A percentile compares a stretch with the other conserved stretches of the same genome.
phyloP scores from a whole-genome alignment of 441 rosid species.

The Pelargonium australe region DNA sequence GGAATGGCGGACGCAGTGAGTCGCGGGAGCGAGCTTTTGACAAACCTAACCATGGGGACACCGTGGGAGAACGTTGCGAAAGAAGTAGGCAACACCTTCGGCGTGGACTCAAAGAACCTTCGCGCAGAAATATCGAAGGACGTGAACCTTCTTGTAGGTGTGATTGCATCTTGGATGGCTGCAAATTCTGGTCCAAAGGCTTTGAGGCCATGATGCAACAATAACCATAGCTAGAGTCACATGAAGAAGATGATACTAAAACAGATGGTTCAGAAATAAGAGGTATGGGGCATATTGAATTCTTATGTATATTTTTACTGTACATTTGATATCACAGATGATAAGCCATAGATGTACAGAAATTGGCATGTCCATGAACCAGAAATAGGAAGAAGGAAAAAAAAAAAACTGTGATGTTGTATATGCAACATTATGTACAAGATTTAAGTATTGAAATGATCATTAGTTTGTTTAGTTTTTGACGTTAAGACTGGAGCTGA shows the following conservation, averaged over 20 bases:
- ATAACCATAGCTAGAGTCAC: no score
- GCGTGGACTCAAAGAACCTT: neutral
- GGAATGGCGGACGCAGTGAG: no score
- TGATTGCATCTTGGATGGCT: constrained; percentile 67
- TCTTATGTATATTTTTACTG: neutral
- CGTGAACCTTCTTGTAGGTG: constrained; percentile 54
- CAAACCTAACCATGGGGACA: no score
- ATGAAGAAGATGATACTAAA: no score
- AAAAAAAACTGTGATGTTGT: no score
- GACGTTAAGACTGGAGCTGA: no score
- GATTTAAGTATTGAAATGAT: no score
- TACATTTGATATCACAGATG: neutral
- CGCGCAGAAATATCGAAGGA: constrained; percentile 53
- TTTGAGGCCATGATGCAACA: constrained; percentile 32
- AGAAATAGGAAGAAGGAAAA: neutral
- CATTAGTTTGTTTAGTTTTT: no score
- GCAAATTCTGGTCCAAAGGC: constrained; percentile 59
- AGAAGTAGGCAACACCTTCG: neutral
- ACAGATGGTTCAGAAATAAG: neutral
- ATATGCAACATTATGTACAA: no score
- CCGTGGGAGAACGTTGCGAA: no score
- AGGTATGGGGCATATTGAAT: neutral
- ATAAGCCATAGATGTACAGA: neutral
- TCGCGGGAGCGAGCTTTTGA: no score
- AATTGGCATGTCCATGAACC: neutral